Base-by-base conservation (phyloP, 1,139 yeast species). In the Pichia norvegensis region DNA sequence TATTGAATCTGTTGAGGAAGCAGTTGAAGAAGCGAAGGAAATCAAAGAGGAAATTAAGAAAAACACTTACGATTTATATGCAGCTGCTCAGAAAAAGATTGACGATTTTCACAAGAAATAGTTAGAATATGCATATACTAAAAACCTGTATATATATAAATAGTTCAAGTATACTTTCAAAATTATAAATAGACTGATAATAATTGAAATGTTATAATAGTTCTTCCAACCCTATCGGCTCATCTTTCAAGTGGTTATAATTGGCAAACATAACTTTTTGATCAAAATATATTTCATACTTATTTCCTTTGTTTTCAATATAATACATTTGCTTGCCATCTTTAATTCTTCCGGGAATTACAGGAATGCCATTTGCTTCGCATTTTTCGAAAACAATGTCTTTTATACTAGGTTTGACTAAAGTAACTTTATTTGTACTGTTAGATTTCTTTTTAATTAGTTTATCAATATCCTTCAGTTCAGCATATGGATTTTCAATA, bases 141-240 rank as follows among this genome's bases (percentile, higher is more conserved):
- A 21, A 25, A 38, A 11, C 20, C 19, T 40, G 16, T 33, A 33
- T 13, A 27, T 27, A 10, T 27, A 27, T 27, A 13, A 11, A 27
- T 27, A 27, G 27, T 25, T 25, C 27, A 36, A 13, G 21, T 16
- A 22, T 21, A 29, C 20, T 25, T 25, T 25, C 13, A 25, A 25
- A 27, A 27, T 27, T 27, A 11, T 13, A 27, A 13, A 10, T 27
- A 27, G 31, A 27, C 14, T 20, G 25, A 9, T 36, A 36, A 19
- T 36, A 13, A 36, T 14, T n/a, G 7, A 17, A 11, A 40, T 31
- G 16, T 10, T 19, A 19, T 21, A 37, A 17, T 22, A 56, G 38
- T 36, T 59, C 62, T 47, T 60, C 59, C 37, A 70, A 46, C 19
- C 67, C 23, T 5, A 35, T 13, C 4, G 75, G 74, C 13, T 22